These are phyloP conservation scores for Cyberlindnera mississippiensis DNA, from an alignment of 805 yeast genomes.

Conservation along the genomic window DNA sequence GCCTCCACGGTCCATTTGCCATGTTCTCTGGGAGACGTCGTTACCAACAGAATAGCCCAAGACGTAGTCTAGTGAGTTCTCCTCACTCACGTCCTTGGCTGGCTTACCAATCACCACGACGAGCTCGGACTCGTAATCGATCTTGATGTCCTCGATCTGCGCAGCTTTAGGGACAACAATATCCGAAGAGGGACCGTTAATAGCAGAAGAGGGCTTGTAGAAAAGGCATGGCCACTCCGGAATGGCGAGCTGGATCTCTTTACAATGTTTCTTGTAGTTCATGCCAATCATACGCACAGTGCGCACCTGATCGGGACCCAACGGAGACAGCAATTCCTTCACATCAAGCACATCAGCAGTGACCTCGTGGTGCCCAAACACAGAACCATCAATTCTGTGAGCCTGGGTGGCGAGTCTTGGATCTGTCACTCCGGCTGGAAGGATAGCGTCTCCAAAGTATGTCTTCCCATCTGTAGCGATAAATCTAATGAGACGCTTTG, in stretches of 20 bases:
- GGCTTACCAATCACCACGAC: slow-evolving; percentile 49
- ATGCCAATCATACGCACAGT: slow-evolving; percentile 48
- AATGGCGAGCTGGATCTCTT: slow-evolving; percentile 37
- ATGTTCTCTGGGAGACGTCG: slow-evolving; percentile 53
- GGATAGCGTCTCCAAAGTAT: slow-evolving; percentile 47
- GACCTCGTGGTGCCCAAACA: slow-evolving; percentile 33
- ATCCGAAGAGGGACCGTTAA: slow-evolving; percentile 39
- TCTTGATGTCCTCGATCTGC: slow-evolving; percentile 30
- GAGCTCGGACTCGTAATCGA: slow-evolving; percentile 54
- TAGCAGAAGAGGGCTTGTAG: slow-evolving; percentile 45
- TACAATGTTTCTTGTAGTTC: slow-evolving; percentile 43
- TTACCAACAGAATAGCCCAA: slow-evolving; percentile 52
- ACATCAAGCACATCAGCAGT: slow-evolving; percentile 36
- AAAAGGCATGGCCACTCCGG: slow-evolving; percentile 49
- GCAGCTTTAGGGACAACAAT: slow-evolving; percentile 40
- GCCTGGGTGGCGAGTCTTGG: slow-evolving; percentile 39
- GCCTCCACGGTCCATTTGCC: slow-evolving; percentile 52
- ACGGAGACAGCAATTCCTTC: slow-evolving; percentile 37
- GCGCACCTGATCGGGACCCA: slow-evolving; percentile 32
- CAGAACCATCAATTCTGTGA: slow-evolving; percentile 42
- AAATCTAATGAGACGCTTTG: slow-evolving; percentile 39
- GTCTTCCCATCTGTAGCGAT: slow-evolving; percentile 39
- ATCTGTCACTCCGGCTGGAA: slow-evolving; percentile 30
- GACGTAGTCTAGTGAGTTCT: slow-evolving; percentile 43
- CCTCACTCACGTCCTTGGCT: slow-evolving; percentile 40